Evolutionary conservation across 1,139 yeast genomes (phyloP).

Genomic region (Pichia sp.): DNA sequence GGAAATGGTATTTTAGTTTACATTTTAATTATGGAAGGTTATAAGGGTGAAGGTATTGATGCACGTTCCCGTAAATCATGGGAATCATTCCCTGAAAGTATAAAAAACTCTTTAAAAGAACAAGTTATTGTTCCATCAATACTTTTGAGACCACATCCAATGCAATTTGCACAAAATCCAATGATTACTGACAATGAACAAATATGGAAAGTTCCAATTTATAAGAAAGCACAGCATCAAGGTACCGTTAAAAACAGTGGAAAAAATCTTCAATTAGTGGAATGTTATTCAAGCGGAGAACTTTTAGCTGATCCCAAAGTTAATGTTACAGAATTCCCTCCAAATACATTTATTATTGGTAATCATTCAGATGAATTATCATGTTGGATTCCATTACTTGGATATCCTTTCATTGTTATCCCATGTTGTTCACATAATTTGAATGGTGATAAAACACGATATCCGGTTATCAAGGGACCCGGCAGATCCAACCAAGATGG

Average conservation of each 20-base stretch:
- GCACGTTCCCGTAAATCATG: constrained; percentile 89
- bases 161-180: constrained; percentile 47
- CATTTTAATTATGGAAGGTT: constrained; percentile 73
- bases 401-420: constrained; percentile 81
- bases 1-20: constrained; percentile 88
- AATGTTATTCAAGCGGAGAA: constrained; percentile 42
- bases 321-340: constrained; percentile 59
- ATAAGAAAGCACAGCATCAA: constrained; percentile 20
- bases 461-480: constrained; percentile 33
- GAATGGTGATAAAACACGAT: constrained; percentile 69
- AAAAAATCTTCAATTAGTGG: constrained; percentile 32
- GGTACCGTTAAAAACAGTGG: constrained; percentile 10
- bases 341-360: constrained; percentile 77
- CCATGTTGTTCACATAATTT: constrained; percentile 94
- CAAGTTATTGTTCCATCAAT: constrained; percentile 76
- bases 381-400: constrained; percentile 88
- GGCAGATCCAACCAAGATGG: constrained; percentile 26
- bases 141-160: constrained; percentile 62
- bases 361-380: constrained; percentile 95
- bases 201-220: constrained; percentile 47
- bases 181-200: constrained; percentile 53
- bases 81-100: constrained; percentile 59
- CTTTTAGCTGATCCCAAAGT: constrained; percentile 54
- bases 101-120: constrained; percentile 54
- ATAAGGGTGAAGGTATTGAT: constrained; percentile 77